Evolutionary conservation across 306 rosid genomes (phyloP).

Genomic region (Cicer pinnatifidum): DNA sequence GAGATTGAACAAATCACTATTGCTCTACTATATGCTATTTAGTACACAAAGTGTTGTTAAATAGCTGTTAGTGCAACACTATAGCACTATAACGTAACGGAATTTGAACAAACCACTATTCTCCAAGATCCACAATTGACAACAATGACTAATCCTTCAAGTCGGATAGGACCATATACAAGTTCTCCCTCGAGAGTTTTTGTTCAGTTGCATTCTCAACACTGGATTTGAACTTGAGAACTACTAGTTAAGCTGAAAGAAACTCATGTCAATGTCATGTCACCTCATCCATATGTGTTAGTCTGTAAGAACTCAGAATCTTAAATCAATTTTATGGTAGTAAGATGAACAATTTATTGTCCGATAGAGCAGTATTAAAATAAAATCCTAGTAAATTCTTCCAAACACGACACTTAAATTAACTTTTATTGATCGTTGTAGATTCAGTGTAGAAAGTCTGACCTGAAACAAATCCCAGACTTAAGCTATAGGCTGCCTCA

Average conservation of each 20-base stretch:
- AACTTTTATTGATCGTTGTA: neutral
- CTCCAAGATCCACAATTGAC: too few relatives aligned
- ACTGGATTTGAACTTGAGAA: neutral
- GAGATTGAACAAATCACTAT: too few relatives aligned
- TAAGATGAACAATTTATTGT: neutral
- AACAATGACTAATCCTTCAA: neutral
- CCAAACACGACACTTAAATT: neutral
- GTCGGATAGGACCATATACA: neutral
- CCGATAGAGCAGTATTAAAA: too few relatives aligned
- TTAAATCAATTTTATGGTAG: neutral
- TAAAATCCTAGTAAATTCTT: too few relatives aligned
- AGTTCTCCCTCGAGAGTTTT: neutral
- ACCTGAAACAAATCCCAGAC: constrained; percentile 18
- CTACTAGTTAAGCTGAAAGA: neutral
- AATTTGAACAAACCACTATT: too few relatives aligned
- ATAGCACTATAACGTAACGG: too few relatives aligned
- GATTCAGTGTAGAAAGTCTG: constrained; percentile 15
- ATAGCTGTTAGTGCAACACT: too few relatives aligned
- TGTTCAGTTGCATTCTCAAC: neutral
- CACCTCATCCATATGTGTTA: neutral
- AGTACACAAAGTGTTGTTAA: too few relatives aligned
- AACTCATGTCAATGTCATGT: neutral
- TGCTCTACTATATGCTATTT: too few relatives aligned
- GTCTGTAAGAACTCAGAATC: constrained; percentile 17
- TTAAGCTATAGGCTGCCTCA: constrained; percentile 8